Percentiles rank a stretch among this genome's conserved stretches.
Evolutionary conservation across 2,329 filamentous ascomycete species (phyloP).

Genomic region (Chrysoporthe austroafricana): DNA sequence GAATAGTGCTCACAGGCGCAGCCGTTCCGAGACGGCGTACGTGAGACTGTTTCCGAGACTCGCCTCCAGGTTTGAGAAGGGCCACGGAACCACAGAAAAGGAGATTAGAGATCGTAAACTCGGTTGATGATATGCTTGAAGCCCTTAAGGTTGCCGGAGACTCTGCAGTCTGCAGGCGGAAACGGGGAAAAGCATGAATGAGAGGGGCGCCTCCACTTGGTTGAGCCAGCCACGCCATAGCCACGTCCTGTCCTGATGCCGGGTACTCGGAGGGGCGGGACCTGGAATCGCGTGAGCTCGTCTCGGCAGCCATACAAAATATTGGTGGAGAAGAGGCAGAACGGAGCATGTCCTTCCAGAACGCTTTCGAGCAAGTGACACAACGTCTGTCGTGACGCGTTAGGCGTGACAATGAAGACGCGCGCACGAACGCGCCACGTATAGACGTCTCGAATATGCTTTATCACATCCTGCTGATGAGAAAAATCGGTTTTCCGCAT

Average conservation of each 20-base stretch:
- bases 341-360: neutral
- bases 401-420: neutral
- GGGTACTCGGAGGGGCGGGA: neutral
- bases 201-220: neutral
- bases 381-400: neutral
- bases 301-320: neutral
- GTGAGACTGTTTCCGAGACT: constrained; percentile 16
- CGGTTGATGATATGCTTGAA: neutral
- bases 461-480: neutral
- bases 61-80: constrained; percentile 7
- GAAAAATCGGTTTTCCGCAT: too few relatives aligned
- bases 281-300: neutral
- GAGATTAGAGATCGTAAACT: neutral
- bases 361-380: neutral
- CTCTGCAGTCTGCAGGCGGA: neutral
- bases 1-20: neutral
- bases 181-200: neutral
- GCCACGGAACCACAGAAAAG: neutral
- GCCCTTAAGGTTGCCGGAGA: constrained; percentile 6
- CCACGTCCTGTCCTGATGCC: neutral
- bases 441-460: neutral
- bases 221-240: neutral
- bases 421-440: neutral
- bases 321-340: neutral
- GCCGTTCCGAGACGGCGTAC: neutral